These are phyloP conservation scores for Plasmodium falciparum DNA, from an alignment of 169 alveolate genomes.

Conservation along the genomic window DNA sequence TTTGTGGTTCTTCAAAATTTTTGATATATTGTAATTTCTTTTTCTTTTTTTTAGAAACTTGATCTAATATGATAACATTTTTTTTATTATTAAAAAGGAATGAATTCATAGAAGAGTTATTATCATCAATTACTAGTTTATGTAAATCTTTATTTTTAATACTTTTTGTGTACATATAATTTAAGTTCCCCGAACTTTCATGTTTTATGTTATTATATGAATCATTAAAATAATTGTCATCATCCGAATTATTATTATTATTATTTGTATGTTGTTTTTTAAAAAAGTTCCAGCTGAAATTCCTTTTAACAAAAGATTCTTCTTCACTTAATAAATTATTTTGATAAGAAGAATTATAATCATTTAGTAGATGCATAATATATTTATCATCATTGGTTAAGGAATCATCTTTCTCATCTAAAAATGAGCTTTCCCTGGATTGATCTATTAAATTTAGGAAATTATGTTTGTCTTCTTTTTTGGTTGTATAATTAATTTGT, in stretches of 20 bases:
- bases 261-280: not conserved
- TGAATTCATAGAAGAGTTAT: slow-evolving; percentile 2
- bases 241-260: slow-evolving; percentile 9
- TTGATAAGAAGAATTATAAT: slow-evolving; percentile 34
- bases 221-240: not conserved
- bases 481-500: not conserved
- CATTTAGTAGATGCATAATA: slow-evolving; percentile 57
- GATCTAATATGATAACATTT: slow-evolving; percentile 5
- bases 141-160: slow-evolving; percentile 22
- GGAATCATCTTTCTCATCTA: slow-evolving; percentile 39
- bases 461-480: slow-evolving; percentile 14
- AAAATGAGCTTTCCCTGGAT: slow-evolving; percentile 40
- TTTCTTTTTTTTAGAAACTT: not conserved
- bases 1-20: not conserved
- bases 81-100: slow-evolving; percentile 8
- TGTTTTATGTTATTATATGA: not conserved
- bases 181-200: not conserved
- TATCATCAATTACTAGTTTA: slow-evolving; percentile 26
- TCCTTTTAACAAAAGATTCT: not conserved
- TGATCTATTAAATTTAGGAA: slow-evolving; percentile 9
- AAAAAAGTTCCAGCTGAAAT: slow-evolving; percentile 4
- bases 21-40: no score
- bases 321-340: slow-evolving; percentile 39
- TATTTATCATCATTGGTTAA: slow-evolving; percentile 24
- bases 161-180: slow-evolving; percentile 17